These are phyloP conservation scores for Ophiosphaerella korrae DNA, from an alignment of 2,329 filamentous ascomycete species.

Conservation along the genomic window DNA sequence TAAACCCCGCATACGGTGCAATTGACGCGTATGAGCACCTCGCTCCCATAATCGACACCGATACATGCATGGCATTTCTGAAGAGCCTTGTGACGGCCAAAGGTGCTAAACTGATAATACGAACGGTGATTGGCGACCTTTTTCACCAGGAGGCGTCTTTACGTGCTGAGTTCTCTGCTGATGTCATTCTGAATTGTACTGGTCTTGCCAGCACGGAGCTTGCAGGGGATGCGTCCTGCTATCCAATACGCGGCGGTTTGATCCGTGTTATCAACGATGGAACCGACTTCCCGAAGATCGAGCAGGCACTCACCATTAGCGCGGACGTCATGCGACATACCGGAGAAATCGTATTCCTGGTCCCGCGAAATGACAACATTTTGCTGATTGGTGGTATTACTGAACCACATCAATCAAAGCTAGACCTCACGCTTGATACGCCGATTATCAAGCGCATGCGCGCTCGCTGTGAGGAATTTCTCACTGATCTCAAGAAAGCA, in stretches of 20 bases:
- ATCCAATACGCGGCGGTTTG: constrained; percentile 52
- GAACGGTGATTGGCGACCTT: constrained; percentile 47
- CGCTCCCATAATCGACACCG: constrained; percentile 55
- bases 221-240: constrained; percentile 48
- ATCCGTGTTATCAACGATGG: constrained; percentile 56
- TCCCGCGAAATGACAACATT: constrained; percentile 53
- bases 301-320: constrained; percentile 49
- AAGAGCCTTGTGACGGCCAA: constrained; percentile 50
- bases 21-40: constrained; percentile 54
- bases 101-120: constrained; percentile 48
- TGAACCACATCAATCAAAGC: constrained; percentile 7
- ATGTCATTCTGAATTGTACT: constrained; percentile 53
- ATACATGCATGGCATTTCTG: constrained; percentile 51
- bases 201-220: constrained; percentile 47
- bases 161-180: constrained; percentile 34
- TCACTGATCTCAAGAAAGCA: constrained; percentile 50
- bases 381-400: constrained; percentile 44
- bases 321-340: constrained; percentile 43
- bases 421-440: constrained; percentile 49
- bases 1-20: constrained; percentile 44
- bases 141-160: constrained; percentile 44
- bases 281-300: constrained; percentile 49
- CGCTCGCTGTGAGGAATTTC: constrained; percentile 50
- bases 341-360: constrained; percentile 53
- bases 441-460: constrained; percentile 52